phyloP scores from a whole-genome alignment of 805 yeast species.

The Schwanniomyces pseudopolymorphus region DNA sequence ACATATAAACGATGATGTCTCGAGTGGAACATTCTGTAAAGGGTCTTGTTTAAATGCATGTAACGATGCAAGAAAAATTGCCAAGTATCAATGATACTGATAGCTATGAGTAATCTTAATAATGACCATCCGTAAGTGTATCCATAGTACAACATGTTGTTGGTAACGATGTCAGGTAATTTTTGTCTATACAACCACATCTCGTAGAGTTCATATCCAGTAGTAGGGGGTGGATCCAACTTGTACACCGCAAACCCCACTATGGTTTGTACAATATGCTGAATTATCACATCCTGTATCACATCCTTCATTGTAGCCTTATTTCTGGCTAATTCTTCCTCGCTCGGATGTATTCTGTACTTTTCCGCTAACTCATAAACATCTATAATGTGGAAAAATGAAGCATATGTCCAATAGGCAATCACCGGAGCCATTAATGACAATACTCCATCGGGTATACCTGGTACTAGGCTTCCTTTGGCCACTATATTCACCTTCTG shows the following conservation, averaged over 20 bases:
- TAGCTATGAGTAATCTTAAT: conserved; percentile 59
- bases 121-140: conserved; percentile 67
- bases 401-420: conserved; percentile 80
- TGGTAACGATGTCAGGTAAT: conserved; percentile 46
- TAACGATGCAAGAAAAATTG: conserved; percentile 85
- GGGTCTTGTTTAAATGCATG: conserved; percentile 79
- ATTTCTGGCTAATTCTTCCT: conserved; percentile 75
- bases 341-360: conserved; percentile 90
- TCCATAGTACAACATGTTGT: conserved; percentile 44
- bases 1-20: conserved; percentile 93
- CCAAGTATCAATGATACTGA: conserved; percentile 87
- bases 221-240: conserved; percentile 56
- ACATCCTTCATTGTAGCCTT: conserved; percentile 72
- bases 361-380: conserved; percentile 70
- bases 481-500: conserved; percentile 15
- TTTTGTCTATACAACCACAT: conserved; percentile 49
- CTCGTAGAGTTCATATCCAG: conserved; percentile 48
- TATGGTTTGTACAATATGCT: conserved; percentile 79
- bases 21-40: conserved; percentile 85
- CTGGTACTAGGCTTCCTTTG: conserved; percentile 49
- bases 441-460: conserved; percentile 68
- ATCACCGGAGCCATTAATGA: conserved; percentile 75
- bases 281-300: conserved; percentile 75
- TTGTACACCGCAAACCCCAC: conserved; percentile 58
- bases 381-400: conserved; percentile 75